A percentile compares a stretch with the other conserved stretches of the same genome.
Evolutionary conservation across 116 monocot genomes (phyloP).

Genomic region (Posidonia oceanica): DNA sequence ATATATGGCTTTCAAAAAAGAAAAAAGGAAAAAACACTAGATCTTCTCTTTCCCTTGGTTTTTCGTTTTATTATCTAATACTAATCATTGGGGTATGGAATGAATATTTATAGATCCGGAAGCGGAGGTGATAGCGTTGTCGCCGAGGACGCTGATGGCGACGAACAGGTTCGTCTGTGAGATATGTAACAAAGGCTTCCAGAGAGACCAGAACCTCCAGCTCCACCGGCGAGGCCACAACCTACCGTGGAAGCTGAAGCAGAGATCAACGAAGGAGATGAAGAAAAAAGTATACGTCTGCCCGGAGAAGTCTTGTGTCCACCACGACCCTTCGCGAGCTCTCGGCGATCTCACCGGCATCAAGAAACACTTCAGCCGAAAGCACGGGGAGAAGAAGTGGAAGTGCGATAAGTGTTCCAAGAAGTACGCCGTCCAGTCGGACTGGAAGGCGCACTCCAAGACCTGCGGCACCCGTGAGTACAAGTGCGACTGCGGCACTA

Average conservation of each 20-base stretch:
- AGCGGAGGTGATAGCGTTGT: constrained; percentile 46
- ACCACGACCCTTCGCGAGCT: constrained; percentile 57
- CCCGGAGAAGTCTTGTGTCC: constrained; percentile 58
- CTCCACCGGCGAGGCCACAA: constrained; percentile 63
- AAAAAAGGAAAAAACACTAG: neutral
- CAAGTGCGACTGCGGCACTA: constrained; percentile 74
- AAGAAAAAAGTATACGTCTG: constrained; percentile 64
- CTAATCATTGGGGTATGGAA: neutral
- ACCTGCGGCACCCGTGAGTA: constrained; percentile 71
- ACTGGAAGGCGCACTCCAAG: constrained; percentile 81
- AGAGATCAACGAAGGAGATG: constrained; percentile 27
- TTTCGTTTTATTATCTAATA: neutral
- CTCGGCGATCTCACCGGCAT: constrained; percentile 83
- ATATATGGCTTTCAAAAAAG: neutral
- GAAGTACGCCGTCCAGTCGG: constrained; percentile 84
- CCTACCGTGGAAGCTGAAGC: constrained; percentile 54
- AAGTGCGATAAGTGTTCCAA: constrained; percentile 90
- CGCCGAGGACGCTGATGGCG: constrained; percentile 55
- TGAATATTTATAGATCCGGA: constrained; percentile 23
- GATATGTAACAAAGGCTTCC: constrained; percentile 60
- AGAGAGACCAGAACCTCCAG: constrained; percentile 58
- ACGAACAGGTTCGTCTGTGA: constrained; percentile 61
- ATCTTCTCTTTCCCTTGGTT: neutral
- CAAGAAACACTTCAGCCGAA: constrained; percentile 82
- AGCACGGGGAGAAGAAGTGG: constrained; percentile 94